These are phyloP conservation scores for Aspergillus latus DNA, from an alignment of 2,329 filamentous ascomycete genomes.

Conservation along the genomic window DNA sequence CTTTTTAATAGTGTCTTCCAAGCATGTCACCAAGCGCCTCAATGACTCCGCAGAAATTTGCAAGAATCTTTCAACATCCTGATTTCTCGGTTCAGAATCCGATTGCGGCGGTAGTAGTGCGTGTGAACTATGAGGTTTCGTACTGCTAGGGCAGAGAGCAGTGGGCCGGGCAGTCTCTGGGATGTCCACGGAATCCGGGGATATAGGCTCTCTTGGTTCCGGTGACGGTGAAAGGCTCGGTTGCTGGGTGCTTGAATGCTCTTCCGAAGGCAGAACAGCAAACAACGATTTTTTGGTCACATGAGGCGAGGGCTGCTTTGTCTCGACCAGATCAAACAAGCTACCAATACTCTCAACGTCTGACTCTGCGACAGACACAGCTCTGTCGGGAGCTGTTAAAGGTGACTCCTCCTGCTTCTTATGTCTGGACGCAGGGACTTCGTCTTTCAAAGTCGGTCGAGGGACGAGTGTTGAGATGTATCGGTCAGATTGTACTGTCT, in stretches of 20 bases:
- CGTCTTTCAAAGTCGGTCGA: slow-evolving; percentile 10
- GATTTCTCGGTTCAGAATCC: slow-evolving; percentile 22
- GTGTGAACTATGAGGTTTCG: slow-evolving; percentile 7
- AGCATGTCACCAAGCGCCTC: slow-evolving; percentile 27
- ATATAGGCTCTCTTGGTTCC: slow-evolving; percentile 1
- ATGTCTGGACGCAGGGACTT: slow-evolving; percentile 7
- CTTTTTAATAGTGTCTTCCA: slow-evolving; percentile 32
- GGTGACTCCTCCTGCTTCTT: slow-evolving; percentile 13
- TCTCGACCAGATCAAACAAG: slow-evolving; percentile 27
- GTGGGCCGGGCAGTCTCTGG: background rate
- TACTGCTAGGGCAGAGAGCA: background rate
- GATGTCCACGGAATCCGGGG: slow-evolving; percentile 9
- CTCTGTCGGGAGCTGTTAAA: slow-evolving; percentile 10
- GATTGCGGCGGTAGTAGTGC: slow-evolving; percentile 2
- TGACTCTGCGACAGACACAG: slow-evolving; percentile 35
- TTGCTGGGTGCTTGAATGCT: slow-evolving; percentile 13
- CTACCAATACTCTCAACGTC: slow-evolving; percentile 34
- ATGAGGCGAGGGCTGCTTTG: slow-evolving; percentile 23
- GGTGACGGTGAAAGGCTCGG: background rate
- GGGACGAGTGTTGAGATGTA: slow-evolving; percentile 1
- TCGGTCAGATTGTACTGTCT: slow-evolving; percentile 3
- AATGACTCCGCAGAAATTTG: slow-evolving; percentile 28
- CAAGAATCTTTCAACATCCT: slow-evolving; percentile 34
- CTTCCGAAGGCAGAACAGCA: slow-evolving; percentile 30
- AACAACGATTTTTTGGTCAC: slow-evolving; percentile 31